These are phyloP conservation scores for Chalaropsis thielavioides DNA, from an alignment of 2,329 filamentous ascomycete genomes.

Conservation along the genomic window DNA sequence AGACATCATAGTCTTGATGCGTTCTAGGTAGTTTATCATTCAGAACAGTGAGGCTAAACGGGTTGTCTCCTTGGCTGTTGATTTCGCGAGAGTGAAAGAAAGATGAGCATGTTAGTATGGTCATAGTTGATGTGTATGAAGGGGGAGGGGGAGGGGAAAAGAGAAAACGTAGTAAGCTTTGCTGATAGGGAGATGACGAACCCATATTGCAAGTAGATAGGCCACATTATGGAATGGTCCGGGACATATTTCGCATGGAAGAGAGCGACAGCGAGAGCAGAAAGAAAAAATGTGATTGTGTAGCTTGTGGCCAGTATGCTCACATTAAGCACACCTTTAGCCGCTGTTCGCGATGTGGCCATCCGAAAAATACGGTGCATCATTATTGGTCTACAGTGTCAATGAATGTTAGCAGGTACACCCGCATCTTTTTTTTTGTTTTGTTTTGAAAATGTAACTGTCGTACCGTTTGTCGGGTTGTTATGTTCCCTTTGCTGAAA, in stretches of 20 bases:
- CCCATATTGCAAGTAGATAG: slow-evolving; percentile 46
- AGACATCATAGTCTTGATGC: slow-evolving; percentile 73
- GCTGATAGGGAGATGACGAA: slow-evolving; percentile 23
- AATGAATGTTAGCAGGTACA: neutral
- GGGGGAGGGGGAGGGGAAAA: no score
- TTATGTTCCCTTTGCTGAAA: no score
- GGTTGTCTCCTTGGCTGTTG: slow-evolving; percentile 34
- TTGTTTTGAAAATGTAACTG: neutral
- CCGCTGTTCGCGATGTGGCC: slow-evolving; percentile 36
- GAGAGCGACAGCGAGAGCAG: slow-evolving; percentile 36
- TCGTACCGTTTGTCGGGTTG: no score
- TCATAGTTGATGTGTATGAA: no score
- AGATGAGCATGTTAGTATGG: neutral
- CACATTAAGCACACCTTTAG: slow-evolving; percentile 35
- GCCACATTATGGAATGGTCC: slow-evolving; percentile 36
- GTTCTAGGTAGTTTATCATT: slow-evolving; percentile 42
- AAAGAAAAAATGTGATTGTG: slow-evolving; percentile 30
- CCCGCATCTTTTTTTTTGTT: neutral
- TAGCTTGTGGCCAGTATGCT: slow-evolving; percentile 31
- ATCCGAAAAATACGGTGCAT: slow-evolving; percentile 3
- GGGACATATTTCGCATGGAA: slow-evolving; percentile 45
- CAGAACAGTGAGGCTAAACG: slow-evolving; percentile 37
- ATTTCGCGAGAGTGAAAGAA: neutral
- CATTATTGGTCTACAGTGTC: neutral
- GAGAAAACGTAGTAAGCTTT: neutral